These are phyloP conservation scores for Vicia sativa DNA, from an alignment of 306 rosid species.

Conservation along the genomic window DNA sequence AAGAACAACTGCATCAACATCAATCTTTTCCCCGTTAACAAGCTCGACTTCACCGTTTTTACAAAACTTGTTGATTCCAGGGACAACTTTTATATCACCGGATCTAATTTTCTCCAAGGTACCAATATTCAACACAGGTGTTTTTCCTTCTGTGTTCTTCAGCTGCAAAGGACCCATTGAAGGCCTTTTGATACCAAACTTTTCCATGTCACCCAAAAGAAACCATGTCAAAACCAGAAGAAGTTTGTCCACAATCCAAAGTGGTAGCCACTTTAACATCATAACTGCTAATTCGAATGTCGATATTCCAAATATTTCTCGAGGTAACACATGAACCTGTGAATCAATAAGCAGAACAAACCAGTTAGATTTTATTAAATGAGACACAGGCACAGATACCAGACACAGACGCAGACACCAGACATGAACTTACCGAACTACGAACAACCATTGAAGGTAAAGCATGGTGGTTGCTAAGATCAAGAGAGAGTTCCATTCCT, in stretches of 20 bases:
- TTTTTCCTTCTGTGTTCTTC: conserved; percentile 79
- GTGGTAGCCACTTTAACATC: conserved; percentile 76
- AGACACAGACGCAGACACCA: not conserved
- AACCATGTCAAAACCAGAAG: conserved; percentile 70
- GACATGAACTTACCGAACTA: conserved; percentile 59
- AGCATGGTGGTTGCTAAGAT: conserved; percentile 80
- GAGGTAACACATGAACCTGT: conserved; percentile 86
- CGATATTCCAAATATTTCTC: conserved; percentile 76
- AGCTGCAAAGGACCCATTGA: conserved; percentile 66
- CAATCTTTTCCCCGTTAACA: conserved; percentile 56
- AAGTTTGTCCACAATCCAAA: conserved; percentile 78
- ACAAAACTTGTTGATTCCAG: conserved; percentile 60
- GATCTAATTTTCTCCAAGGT: conserved; percentile 77
- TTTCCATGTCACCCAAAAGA: conserved; percentile 64
- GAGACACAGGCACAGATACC: not conserved
- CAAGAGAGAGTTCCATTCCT: conserved; percentile 93
- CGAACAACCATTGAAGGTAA: conserved; percentile 80
- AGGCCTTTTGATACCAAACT: conserved; percentile 78
- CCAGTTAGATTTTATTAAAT: not conserved
- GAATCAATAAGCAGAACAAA: conserved; percentile 47
- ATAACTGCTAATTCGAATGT: conserved; percentile 72
- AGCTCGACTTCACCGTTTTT: conserved; percentile 50
- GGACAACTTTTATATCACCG: conserved; percentile 72
- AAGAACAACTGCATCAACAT: conserved; percentile 69
- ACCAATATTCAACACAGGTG: conserved; percentile 89